A percentile compares a stretch with the other conserved stretches of the same genome.
phyloP scores from a whole-genome alignment of 2,329 filamentous ascomycete species.

The Fonsecaea nubica region DNA sequence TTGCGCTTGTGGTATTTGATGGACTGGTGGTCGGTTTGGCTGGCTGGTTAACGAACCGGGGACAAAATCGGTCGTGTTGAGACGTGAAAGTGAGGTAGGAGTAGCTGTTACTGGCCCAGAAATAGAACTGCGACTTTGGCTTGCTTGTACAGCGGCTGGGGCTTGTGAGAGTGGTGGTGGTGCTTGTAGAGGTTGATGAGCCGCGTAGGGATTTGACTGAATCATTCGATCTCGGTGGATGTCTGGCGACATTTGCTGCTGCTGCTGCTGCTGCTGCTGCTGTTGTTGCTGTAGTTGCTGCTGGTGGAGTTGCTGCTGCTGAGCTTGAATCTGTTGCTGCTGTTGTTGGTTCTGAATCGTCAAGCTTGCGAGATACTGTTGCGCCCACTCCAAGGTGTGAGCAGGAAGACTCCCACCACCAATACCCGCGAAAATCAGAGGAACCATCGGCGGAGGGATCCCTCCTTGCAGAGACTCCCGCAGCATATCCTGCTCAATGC shows the following conservation, averaged over 20 bases:
- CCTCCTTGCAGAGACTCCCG: conserved; percentile 71
- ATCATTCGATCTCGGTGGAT: conserved; percentile 45
- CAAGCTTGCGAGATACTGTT: conserved; percentile 65
- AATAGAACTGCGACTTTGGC: conserved; percentile 38
- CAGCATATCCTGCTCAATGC: conserved; percentile 75
- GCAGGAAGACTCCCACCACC: conserved; percentile 67
- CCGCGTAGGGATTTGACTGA: conserved; percentile 46
- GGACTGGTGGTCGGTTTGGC: conserved; percentile 52
- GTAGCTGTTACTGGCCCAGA: conserved; percentile 43
- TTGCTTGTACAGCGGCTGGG: conserved; percentile 34
- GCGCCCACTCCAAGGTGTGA: conserved; percentile 69
- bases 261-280: conserved; percentile 38
- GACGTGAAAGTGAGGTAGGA: conserved; percentile 45
- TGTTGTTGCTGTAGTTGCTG: conserved; percentile 34
- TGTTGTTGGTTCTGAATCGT: conserved; percentile 54
- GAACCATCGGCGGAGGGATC: conserved; percentile 75
- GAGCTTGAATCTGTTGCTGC: conserved; percentile 42
- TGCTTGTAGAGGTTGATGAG: conserved; percentile 31
- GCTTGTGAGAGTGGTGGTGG: conserved; percentile 34
- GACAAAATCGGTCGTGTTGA: conserved; percentile 52
- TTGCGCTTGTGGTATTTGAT: conserved; percentile 62
- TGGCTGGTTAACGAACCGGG: conserved; percentile 42
- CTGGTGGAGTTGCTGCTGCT: conserved; percentile 36
- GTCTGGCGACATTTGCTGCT: conserved; percentile 39
- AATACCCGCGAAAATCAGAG: conserved; percentile 76